A percentile compares a stretch with the other conserved stretches of the same genome.
phyloP scores from a whole-genome alignment of 2,329 filamentous ascomycete genomes.

The Alternaria postmessia region DNA sequence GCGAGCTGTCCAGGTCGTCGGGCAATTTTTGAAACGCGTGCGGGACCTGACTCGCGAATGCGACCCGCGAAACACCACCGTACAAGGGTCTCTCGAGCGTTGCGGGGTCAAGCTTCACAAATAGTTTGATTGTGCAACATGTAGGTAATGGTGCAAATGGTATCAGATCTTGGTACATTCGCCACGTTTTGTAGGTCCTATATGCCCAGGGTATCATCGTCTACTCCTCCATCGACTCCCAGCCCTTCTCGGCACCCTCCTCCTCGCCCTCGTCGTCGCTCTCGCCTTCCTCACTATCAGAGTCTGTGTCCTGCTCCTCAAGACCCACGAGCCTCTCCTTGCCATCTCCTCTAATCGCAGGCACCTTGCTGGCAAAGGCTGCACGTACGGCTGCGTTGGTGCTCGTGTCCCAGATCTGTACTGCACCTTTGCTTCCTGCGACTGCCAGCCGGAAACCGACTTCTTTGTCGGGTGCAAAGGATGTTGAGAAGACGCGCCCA shows the following conservation, averaged over 20 bases:
- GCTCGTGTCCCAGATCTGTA: constrained; percentile 96
- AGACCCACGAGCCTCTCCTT: constrained; percentile 81
- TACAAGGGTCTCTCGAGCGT: background rate
- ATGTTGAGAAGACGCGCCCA: constrained; percentile 90
- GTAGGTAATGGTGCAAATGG: background rate
- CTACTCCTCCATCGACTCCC: constrained; percentile 55
- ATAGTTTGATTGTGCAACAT: background rate
- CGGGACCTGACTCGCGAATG: constrained; percentile 4
- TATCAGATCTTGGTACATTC: background rate
- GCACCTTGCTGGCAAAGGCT: constrained; percentile 78
- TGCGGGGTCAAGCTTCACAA: constrained; percentile 7
- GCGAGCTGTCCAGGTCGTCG: constrained; percentile 7
- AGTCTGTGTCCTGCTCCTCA: constrained; percentile 70
- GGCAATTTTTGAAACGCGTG: constrained; percentile 24
- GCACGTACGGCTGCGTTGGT: constrained; percentile 88
- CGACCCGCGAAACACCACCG: constrained; percentile 6
- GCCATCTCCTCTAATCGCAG: constrained; percentile 67
- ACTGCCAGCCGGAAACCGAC: constrained; percentile 93
- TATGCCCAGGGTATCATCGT: constrained; percentile 26
- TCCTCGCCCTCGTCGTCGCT: constrained; percentile 53
- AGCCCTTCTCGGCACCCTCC: constrained; percentile 45
- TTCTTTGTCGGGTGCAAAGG: constrained; percentile 87
- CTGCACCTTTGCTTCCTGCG: constrained; percentile 89
- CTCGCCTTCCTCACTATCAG: constrained; percentile 62
- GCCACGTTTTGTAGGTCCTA: background rate